Evolutionary conservation across 805 yeast species (phyloP), one percentile per base, ranked within the genome.

Genomic region (Candida pseudoglaebosa): DNA sequence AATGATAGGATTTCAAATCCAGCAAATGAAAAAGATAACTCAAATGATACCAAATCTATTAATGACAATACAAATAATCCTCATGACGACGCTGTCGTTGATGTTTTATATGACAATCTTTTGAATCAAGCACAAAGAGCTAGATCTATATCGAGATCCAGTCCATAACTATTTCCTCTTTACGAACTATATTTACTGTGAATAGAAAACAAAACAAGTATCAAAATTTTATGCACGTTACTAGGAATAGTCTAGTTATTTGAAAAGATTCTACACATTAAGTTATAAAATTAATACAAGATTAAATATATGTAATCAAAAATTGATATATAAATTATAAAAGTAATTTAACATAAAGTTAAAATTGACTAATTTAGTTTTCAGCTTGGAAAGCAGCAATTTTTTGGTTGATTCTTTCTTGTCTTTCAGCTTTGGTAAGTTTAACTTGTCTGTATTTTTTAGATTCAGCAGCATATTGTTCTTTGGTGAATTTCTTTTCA

Each of bases 381-480:
- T 59, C 65, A 55, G 76, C 77, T 70, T 84, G 75, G 84, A 83
- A 84, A 70, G 82, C 89, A 70, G 93, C 95, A 70, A 93, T 89
- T 88, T 88, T 91, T 71, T 83, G 86, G 66, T 81, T 88, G 70
- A 93, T 78, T 67, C 78, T 84, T 59, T 85, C 96, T 58, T 75
- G 67, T 79, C 95, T 85, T 82, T 93, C 86, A 65, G 78, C 98
- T 65, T 65, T 80, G 77, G 98, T 80, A 73, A 91, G 82, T 78
- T 86, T 91, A 63, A 65, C 73, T 68, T 78, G 82, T 75, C 78
- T 83, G 96, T 72, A 86, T 79, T 91, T 88, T 82, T 83, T 84
- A 56, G 95, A 81, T 73, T 82, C 87, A 70, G 95, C 95, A 79
- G 95, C 95, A 81, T 88, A 91, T 77, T 90, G 93, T 70, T 82